Evolutionary conservation across 768 basidiomycete species (phyloP).

Genomic region (Chalciporus chontae): DNA sequence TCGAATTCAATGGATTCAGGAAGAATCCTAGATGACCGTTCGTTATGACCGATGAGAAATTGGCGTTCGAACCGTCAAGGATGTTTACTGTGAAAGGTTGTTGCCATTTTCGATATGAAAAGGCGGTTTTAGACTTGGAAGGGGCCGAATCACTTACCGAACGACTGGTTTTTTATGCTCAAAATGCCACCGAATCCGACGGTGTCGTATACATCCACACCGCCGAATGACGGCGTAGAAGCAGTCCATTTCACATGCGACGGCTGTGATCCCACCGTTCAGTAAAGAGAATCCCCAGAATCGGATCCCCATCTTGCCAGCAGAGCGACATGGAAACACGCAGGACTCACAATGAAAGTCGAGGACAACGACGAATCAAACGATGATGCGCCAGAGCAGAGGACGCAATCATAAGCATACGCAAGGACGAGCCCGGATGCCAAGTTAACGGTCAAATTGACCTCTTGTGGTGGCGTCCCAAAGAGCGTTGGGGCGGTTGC

Average conservation of each 20-base stretch:
- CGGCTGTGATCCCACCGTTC: conserved; percentile 8
- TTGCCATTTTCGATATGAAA: background rate
- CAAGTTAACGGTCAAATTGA: conserved; percentile 24
- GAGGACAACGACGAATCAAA: conserved; percentile 24
- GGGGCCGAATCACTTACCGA: conserved; percentile 11
- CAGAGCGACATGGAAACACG: background rate
- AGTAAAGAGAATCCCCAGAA: background rate
- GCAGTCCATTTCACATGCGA: conserved; percentile 12
- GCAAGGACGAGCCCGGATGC: conserved; percentile 10
- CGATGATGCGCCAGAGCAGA: conserved; percentile 20
- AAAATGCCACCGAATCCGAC: conserved; percentile 21
- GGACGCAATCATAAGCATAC: conserved; percentile 22
- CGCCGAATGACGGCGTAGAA: conserved; percentile 16
- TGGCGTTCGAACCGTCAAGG: conserved; percentile 17
- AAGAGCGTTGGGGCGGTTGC: conserved; percentile 18
- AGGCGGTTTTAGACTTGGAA: background rate
- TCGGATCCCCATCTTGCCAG: background rate
- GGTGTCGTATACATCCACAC: conserved; percentile 16
- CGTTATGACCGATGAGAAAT: conserved; percentile 1
- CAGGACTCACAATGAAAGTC: conserved; percentile 21
- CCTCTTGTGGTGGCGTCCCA: conserved; percentile 26
- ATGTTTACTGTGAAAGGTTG: conserved; percentile 16
- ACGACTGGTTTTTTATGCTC: conserved; percentile 8
- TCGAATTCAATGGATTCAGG: conserved; percentile 20
- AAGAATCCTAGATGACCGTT: conserved; percentile 27